A percentile compares a stretch with the other conserved stretches of the same genome.
These are phyloP conservation scores for Aspergillus taichungensis DNA, from an alignment of 495 filamentous ascomycete species.

Conservation along the genomic window DNA sequence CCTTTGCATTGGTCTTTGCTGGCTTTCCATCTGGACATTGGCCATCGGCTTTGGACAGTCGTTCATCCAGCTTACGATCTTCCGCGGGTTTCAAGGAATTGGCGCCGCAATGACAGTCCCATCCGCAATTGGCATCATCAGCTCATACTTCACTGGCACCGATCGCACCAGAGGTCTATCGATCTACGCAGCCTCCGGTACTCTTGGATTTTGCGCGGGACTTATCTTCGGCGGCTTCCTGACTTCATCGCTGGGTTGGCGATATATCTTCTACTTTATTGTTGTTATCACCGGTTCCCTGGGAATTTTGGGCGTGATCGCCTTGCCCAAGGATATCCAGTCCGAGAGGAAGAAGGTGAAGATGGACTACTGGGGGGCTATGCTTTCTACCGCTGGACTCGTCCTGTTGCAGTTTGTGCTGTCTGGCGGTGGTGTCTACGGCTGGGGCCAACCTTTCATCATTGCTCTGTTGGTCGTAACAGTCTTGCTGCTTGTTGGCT, in stretches of 20 bases:
- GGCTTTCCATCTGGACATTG: constrained; percentile 28
- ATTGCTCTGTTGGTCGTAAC: constrained; percentile 35
- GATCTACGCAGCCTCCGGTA: constrained; percentile 29
- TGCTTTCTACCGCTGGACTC: constrained; percentile 25
- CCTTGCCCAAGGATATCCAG: constrained; percentile 21
- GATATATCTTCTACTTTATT: constrained; percentile 30
- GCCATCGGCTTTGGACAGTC: constrained; percentile 29
- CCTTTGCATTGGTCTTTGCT: constrained; percentile 24
- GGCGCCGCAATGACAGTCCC: constrained; percentile 30
- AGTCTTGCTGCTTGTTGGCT: constrained; percentile 29
- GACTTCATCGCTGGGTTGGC: constrained; percentile 28
- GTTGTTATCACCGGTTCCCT: constrained; percentile 24
- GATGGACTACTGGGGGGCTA: constrained; percentile 28
- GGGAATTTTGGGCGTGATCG: constrained; percentile 22
- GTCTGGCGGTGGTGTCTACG: constrained; percentile 29
- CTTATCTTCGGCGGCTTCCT: constrained; percentile 31
- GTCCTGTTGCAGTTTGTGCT: constrained; percentile 32
- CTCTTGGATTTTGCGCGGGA: constrained; percentile 28
- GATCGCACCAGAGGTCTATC: constrained; percentile 27
- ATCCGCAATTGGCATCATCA: constrained; percentile 32
- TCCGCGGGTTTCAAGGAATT: constrained; percentile 29
- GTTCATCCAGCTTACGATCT: constrained; percentile 27
- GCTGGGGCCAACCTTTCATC: constrained; percentile 40
- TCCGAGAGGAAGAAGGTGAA: constrained; percentile 8
- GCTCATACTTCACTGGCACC: constrained; percentile 28